A percentile compares a stretch with the other conserved stretches of the same genome.
Evolutionary conservation across 495 filamentous ascomycete genomes (phyloP).

Genomic region (Mycothermus thermophilus): DNA sequence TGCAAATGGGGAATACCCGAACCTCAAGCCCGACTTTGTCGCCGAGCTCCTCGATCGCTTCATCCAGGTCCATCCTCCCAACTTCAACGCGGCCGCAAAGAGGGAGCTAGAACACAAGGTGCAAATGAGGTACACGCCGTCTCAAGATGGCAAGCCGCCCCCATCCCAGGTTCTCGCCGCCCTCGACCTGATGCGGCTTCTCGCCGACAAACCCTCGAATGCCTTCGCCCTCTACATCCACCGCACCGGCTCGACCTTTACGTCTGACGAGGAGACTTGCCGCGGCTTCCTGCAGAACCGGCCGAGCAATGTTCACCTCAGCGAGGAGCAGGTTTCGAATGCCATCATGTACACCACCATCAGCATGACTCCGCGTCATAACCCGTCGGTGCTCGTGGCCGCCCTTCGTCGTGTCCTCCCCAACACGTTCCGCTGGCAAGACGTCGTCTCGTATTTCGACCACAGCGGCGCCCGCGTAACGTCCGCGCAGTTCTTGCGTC

Average conservation of each 20-base stretch:
- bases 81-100: slow-evolving; percentile 64
- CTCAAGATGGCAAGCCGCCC: slow-evolving; percentile 42
- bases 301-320: slow-evolving; percentile 53
- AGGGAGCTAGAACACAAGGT: slow-evolving; percentile 51
- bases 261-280: slow-evolving; percentile 36
- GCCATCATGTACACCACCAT: slow-evolving; percentile 65
- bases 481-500: slow-evolving; percentile 59
- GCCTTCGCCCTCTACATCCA: slow-evolving; percentile 66
- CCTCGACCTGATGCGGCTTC: slow-evolving; percentile 56
- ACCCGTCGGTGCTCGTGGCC: slow-evolving; percentile 59
- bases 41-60: slow-evolving; percentile 69
- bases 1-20: slow-evolving; percentile 43
- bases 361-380: slow-evolving; percentile 58
- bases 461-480: slow-evolving; percentile 62
- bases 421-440: slow-evolving; percentile 63
- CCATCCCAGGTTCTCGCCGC: slow-evolving; percentile 62
- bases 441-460: slow-evolving; percentile 72
- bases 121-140: slow-evolving; percentile 46
- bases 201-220: slow-evolving; percentile 45
- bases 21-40: slow-evolving; percentile 50
- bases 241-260: slow-evolving; percentile 50
- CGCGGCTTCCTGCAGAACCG: slow-evolving; percentile 44
- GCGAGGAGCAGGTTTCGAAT: slow-evolving; percentile 67
- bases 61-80: slow-evolving; percentile 64
- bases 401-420: slow-evolving; percentile 31